A percentile compares a stretch with the other conserved stretches of the same genome.
Conservation (phyloP, 2,329 filamentous ascomycete species). For the Talaromyces sp. region DNA sequence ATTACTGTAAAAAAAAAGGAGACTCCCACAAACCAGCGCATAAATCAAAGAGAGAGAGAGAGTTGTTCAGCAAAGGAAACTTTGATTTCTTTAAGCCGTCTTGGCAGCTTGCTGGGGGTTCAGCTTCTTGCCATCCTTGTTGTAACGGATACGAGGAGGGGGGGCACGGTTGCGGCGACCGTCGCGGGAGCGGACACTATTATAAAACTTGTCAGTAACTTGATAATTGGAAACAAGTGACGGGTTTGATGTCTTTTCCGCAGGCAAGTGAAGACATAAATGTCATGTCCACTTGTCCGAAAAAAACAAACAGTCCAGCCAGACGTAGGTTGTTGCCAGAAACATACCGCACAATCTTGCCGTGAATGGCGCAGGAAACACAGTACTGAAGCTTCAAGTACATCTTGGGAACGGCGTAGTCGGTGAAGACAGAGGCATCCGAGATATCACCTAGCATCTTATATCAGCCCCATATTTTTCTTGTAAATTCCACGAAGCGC, state of each 20-base stretch:
- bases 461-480: slow-evolving; percentile 9
- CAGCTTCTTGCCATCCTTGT: slow-evolving; percentile 99
- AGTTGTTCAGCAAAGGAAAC: background rate
- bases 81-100: slow-evolving; percentile 39
- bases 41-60: slow-evolving; percentile 3
- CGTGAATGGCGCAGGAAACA: slow-evolving; percentile 99
- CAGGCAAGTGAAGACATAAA: background rate
- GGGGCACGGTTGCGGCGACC: slow-evolving; percentile 98
- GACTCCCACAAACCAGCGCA: background rate
- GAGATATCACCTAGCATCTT: slow-evolving; percentile 86
- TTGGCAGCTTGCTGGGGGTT: slow-evolving; percentile 74
- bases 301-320: background rate
- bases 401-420: slow-evolving; percentile 99
- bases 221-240: background rate
- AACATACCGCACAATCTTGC: slow-evolving; percentile 99
- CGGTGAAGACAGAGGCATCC: slow-evolving; percentile 96
- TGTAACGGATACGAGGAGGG: slow-evolving; percentile 95
- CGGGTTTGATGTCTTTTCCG: background rate
- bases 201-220: slow-evolving; percentile 11
- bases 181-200: slow-evolving; percentile 90
- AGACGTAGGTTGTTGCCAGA: background rate
- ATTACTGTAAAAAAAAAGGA: background rate
- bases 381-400: slow-evolving; percentile 99
- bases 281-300: background rate
- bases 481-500: background rate